phyloP scores from a whole-genome alignment of 2,329 filamentous ascomycete species.

The Chalaropsis ovoidea region DNA sequence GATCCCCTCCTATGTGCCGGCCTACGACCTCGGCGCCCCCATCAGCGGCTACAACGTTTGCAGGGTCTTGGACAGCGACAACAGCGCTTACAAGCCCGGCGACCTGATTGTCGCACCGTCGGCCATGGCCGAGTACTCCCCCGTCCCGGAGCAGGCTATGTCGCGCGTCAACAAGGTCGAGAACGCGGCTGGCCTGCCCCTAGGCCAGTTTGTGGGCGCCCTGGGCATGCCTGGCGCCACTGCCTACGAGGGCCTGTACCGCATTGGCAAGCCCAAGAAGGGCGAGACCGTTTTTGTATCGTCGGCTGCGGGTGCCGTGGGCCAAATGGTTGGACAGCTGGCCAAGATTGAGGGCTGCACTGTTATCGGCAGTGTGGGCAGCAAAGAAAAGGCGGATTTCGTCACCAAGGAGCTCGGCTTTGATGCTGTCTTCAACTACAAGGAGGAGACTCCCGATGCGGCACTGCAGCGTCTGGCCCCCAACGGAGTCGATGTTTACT shows the following conservation, averaged over 20 bases:
- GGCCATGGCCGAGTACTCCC: constrained; percentile 60
- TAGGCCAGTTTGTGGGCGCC: constrained; percentile 59
- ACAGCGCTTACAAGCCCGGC: constrained; percentile 51
- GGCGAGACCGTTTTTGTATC: constrained; percentile 74
- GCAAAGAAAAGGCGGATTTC: constrained; percentile 69
- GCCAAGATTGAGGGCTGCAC: constrained; percentile 70
- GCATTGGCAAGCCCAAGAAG: constrained; percentile 52
- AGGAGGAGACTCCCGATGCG: constrained; percentile 61
- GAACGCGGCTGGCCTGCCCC: constrained; percentile 59
- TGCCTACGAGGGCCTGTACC: constrained; percentile 57
- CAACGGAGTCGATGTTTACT: constrained; percentile 62
- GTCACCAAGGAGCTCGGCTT: constrained; percentile 43
- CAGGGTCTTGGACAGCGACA: constrained; percentile 61
- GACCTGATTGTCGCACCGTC: constrained; percentile 52
- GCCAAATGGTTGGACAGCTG: constrained; percentile 72
- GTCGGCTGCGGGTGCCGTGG: constrained; percentile 70
- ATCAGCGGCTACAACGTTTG: constrained; percentile 55
- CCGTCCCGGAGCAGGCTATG: constrained; percentile 39
- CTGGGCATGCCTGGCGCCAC: constrained; percentile 55
- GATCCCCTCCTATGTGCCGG: constrained; percentile 48
- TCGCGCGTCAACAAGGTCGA: constrained; percentile 46
- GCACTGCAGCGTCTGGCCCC: constrained; percentile 63
- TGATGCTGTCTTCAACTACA: constrained; percentile 71
- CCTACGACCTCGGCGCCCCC: constrained; percentile 50
- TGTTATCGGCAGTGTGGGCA: constrained; percentile 71